These are phyloP conservation scores for Debaryomyces fabryi DNA, from an alignment of 1,139 yeast species.

Conservation along the genomic window DNA sequence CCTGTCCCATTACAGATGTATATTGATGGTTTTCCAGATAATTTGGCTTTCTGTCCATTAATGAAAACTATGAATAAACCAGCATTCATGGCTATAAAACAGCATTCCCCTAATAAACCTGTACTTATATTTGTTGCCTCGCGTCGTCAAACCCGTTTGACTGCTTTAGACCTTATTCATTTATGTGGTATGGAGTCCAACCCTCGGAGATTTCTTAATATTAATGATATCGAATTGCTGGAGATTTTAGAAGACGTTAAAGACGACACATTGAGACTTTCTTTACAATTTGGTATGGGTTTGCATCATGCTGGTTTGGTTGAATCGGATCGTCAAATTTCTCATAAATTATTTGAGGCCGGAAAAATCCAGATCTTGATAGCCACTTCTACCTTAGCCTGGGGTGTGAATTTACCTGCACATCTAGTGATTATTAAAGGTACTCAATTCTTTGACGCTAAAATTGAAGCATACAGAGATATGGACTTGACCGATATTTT, in stretches of 20 bases:
- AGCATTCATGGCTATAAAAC: constrained; percentile 93
- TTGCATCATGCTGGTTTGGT: constrained; percentile 97
- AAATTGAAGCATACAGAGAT: constrained; percentile 76
- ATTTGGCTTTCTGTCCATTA: constrained; percentile 88
- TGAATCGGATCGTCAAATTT: constrained; percentile 83
- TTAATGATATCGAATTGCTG: constrained; percentile 75
- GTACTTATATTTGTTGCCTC: constrained; percentile 95
- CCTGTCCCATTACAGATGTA: constrained; percentile 98
- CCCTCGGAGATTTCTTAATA: constrained; percentile 82
- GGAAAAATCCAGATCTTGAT: constrained; percentile 87
- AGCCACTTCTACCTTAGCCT: constrained; percentile 94
- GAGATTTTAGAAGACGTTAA: constrained; percentile 66
- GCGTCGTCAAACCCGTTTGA: constrained; percentile 92
- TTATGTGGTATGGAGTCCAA: constrained; percentile 93
- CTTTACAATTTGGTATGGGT: constrained; percentile 95
- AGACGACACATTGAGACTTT: constrained; percentile 83
- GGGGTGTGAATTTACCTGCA: constrained; percentile 98
- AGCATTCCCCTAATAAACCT: constrained; percentile 92
- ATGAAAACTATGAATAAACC: constrained; percentile 99
- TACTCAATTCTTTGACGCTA: constrained; percentile 84
- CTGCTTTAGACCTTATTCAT: constrained; percentile 91
- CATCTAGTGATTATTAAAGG: constrained; percentile 93
- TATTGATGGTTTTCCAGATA: constrained; percentile 96
- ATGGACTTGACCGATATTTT: constrained; percentile 92
- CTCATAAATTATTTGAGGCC: constrained; percentile 82